phyloP scores from a whole-genome alignment of 352 stramenopile species.

The Globisporangium splendens region DNA sequence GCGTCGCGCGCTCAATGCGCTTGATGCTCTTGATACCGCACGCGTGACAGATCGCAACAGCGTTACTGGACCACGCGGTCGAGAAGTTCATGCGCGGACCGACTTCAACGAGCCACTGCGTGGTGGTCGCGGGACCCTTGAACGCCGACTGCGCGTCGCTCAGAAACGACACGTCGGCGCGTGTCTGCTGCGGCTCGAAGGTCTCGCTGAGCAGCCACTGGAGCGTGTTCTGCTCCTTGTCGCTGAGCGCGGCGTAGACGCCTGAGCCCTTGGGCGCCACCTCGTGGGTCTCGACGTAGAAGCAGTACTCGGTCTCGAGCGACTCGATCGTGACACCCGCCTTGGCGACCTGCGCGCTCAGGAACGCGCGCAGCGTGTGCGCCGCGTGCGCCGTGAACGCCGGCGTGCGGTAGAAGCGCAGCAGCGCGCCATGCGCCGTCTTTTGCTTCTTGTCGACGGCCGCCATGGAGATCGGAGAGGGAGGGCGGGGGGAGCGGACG shows the following conservation, averaged over 20 bases:
- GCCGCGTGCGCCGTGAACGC: conserved; percentile 66
- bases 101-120: conserved; percentile 91
- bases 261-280: conserved; percentile 16
- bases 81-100: conserved; percentile 98
- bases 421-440: conserved; percentile 39
- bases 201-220: conserved; percentile 97
- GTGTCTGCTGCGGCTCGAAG: conserved; percentile 90
- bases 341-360: conserved; percentile 28
- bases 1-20: conserved; percentile 92
- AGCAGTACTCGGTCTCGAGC: conserved; percentile 95
- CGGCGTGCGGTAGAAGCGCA: conserved; percentile 76
- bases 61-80: conserved; percentile 98
- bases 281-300: conserved; percentile 91
- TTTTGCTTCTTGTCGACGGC: conserved; percentile 68
- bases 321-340: conserved; percentile 31
- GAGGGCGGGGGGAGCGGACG: conserved; percentile 4
- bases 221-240: conserved; percentile 67
- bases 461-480: not conserved
- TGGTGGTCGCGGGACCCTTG: conserved; percentile 12
- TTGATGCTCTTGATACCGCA: conserved; percentile 89
- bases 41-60: conserved; percentile 94
- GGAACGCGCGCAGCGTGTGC: conserved; percentile 41
- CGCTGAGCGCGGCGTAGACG: conserved; percentile 27
- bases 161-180: conserved; percentile 55
- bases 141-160: conserved; percentile 8